A percentile compares a stretch with the other conserved stretches of the same genome.
Conservation (phyloP, 2,329 filamentous ascomycete species). For the Scolecobasidium constrictum region DNA sequence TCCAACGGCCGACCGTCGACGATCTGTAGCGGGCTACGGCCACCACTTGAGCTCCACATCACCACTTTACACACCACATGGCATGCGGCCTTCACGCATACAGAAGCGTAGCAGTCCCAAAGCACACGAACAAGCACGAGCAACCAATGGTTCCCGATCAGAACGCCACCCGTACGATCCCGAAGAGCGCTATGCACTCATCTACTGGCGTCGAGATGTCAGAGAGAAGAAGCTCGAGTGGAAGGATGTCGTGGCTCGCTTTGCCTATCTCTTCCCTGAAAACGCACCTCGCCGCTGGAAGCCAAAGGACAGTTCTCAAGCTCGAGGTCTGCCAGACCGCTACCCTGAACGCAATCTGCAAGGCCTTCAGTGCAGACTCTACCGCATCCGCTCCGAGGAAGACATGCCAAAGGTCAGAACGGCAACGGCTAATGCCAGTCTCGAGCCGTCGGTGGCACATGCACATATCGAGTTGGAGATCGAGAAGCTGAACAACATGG, state of each 20-base stretch:
- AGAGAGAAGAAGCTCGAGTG: not conserved
- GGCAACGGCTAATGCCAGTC: not conserved
- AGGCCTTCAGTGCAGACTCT: conserved; percentile 9
- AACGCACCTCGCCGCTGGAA: not conserved
- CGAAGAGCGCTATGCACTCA: conserved; percentile 8
- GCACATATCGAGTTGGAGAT: not conserved
- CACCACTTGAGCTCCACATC: too few relatives aligned
- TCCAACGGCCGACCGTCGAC: too few relatives aligned
- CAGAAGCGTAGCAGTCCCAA: conserved; percentile 1
- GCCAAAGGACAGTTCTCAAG: not conserved
- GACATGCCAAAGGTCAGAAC: not conserved
- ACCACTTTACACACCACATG: too few relatives aligned
- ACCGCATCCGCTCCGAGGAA: conserved; percentile 8
- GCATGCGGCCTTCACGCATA: not conserved
- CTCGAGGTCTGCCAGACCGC: conserved; percentile 3
- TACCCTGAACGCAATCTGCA: conserved; percentile 6
- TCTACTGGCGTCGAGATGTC: conserved; percentile 1
- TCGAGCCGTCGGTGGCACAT: not conserved
- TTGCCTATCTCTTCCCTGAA: conserved; percentile 5
- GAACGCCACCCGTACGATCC: conserved; percentile 8
- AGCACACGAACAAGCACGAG: not conserved
- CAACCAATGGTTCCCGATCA: too few relatives aligned
- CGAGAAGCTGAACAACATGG: not conserved
- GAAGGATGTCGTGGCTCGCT: conserved; percentile 6
- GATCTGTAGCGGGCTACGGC: too few relatives aligned